These are phyloP conservation scores for Taphrina betulina DNA, from an alignment of 1,139 yeast species.

Conservation along the genomic window DNA sequence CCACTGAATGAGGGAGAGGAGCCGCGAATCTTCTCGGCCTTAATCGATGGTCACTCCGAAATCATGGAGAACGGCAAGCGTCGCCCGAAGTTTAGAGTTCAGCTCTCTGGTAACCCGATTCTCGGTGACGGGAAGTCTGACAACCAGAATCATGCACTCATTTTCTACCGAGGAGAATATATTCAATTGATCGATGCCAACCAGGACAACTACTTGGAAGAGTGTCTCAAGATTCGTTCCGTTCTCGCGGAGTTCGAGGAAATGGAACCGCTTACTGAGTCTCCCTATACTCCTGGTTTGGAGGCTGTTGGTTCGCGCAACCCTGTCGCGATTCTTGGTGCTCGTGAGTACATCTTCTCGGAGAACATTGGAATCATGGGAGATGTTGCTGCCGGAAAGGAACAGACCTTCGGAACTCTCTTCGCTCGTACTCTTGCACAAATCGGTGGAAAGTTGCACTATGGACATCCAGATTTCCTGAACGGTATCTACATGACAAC, in stretches of 20 bases:
- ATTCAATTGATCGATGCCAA: constrained; percentile 97
- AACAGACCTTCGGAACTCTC: constrained; percentile 97
- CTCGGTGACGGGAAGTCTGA: constrained; percentile 99
- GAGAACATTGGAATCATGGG: constrained; percentile 98
- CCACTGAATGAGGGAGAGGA: constrained; percentile 92
- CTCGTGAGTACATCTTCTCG: constrained; percentile 97
- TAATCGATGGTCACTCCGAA: constrained; percentile 98
- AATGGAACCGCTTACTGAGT: constrained; percentile 64
- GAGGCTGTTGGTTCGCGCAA: constrained; percentile 47
- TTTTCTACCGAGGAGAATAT: constrained; percentile 98
- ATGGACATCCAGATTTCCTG: constrained; percentile 99
- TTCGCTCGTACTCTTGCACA: constrained; percentile 97
- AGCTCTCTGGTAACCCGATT: constrained; percentile 97
- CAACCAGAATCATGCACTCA: constrained; percentile 94
- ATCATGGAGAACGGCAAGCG: constrained; percentile 96
- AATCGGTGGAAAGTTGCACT: constrained; percentile 98
- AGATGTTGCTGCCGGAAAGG: constrained; percentile 99
- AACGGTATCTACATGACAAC: constrained; percentile 93
- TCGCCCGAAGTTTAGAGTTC: constrained; percentile 97
- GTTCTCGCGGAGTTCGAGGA: constrained; percentile 98
- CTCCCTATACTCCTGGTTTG: constrained; percentile 51
- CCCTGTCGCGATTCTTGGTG: constrained; percentile 99
- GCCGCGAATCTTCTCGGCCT: constrained; percentile 93
- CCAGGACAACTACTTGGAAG: constrained; percentile 97
- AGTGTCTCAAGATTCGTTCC: constrained; percentile 95